Conservation (phyloP, 257 asterid genomes). For the Ehretia macrophylla region DNA sequence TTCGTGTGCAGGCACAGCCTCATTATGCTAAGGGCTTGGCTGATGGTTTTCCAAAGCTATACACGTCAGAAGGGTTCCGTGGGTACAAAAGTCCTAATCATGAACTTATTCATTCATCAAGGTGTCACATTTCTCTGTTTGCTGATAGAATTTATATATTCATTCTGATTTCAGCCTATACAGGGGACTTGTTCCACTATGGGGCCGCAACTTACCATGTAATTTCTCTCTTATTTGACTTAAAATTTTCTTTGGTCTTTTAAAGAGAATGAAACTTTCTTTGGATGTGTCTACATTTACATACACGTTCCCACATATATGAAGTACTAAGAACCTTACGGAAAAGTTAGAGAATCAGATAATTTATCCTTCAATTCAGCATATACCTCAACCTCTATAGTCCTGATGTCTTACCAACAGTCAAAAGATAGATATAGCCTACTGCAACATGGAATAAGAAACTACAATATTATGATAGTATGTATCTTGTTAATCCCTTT, state of each 20-base stretch:
- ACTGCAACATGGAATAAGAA: no score
- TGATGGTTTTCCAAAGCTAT: constrained; percentile 43
- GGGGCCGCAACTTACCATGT: constrained; percentile 50
- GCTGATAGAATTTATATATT: constrained; percentile 3
- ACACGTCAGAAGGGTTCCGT: constrained; percentile 33
- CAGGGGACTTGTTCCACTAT: constrained; percentile 41
- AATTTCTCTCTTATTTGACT: constrained; percentile 7
- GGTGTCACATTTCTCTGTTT: not conserved
- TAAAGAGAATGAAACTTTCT: no score
- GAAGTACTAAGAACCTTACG: no score
- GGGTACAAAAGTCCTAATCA: constrained; percentile 27
- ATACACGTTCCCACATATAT: no score
- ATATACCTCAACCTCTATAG: no score
- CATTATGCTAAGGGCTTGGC: constrained; percentile 36
- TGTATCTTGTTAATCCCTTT: not conserved
- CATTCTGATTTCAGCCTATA: constrained; percentile 32
- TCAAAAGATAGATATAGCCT: no score
- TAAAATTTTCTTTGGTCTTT: not conserved
- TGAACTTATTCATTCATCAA: constrained; percentile 2
- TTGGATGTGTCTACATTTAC: no score
- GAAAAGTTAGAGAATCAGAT: no score
- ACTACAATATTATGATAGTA: no score
- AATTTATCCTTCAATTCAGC: no score
- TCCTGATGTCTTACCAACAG: no score
- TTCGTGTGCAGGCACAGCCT: constrained; percentile 45